A percentile compares a stretch with the other conserved stretches of the same genome.
These are phyloP conservation scores for Helicostylum pulchrum DNA, from an alignment of 192 early-diverging fungal genomes.

Conservation along the genomic window DNA sequence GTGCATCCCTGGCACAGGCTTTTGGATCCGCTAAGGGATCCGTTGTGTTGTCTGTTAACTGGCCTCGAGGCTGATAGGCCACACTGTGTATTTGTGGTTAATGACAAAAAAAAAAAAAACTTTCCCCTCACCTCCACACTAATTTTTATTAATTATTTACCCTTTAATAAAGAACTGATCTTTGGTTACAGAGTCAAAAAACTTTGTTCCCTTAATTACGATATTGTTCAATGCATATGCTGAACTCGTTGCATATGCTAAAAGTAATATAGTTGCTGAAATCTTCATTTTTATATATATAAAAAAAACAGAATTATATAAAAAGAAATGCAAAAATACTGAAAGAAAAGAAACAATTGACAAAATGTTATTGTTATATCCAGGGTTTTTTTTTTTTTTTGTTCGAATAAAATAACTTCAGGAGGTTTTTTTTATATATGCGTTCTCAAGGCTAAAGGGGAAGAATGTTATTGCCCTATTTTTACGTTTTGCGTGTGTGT, in stretches of 20 bases:
- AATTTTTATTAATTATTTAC: slow-evolving; percentile 14
- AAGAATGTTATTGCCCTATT: slow-evolving; percentile 14
- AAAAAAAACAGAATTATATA: background rate
- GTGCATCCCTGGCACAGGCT: slow-evolving; percentile 60
- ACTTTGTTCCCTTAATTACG: slow-evolving; percentile 66
- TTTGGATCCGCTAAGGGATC: slow-evolving; percentile 62
- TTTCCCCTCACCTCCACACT: background rate
- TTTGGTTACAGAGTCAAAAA: slow-evolving; percentile 68
- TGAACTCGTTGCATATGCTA: background rate
- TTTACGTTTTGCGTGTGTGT: slow-evolving; percentile 2
- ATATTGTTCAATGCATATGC: slow-evolving; percentile 51
- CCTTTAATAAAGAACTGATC: slow-evolving; percentile 76
- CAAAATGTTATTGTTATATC: background rate
- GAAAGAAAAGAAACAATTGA: background rate
- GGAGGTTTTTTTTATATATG: slow-evolving; percentile 7
- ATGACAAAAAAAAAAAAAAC: background rate
- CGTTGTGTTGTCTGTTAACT: slow-evolving; percentile 23
- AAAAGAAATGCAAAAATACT: background rate
- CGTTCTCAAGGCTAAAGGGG: background rate
- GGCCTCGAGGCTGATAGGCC: slow-evolving; percentile 66
- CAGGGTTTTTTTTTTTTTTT: too few species aligned
- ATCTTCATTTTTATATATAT: slow-evolving; percentile 2
- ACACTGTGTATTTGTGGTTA: slow-evolving; percentile 27
- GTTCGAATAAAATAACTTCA: background rate
- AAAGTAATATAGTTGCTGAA: slow-evolving; percentile 2